Base-by-base conservation (phyloP, 257 asterid genomes). In the Solanum paucissectum region DNA sequence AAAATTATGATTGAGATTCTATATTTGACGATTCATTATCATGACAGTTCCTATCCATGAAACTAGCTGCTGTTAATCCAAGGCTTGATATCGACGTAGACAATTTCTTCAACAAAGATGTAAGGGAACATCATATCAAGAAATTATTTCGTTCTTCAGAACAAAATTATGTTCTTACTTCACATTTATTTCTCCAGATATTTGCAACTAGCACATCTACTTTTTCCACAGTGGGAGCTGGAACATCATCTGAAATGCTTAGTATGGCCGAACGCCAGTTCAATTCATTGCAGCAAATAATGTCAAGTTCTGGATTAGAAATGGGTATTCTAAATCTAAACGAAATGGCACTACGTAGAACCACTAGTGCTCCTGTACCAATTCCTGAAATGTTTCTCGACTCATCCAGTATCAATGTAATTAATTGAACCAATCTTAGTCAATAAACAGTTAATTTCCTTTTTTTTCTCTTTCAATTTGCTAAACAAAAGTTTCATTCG, bases 31-130 rank as follows among this genome's bases (percentile, higher is more conserved):
- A 64, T 71, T 62, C 40, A 87, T 74, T 34, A 49, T 89, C 58
- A 18, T 87, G 75, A 88, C 99, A 96, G 99, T 95, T 95, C 91
- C 88, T 96, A 88, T 96, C 99, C 38, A 96, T 96, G 99, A 96
- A 96, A 89, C 94, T 96, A 5, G 98, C 99, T 88, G 92, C 94
- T 69, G 92, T 94, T 73, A 92, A 92, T 87, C 98, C 98, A 69
- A 90, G 92, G 37, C 87, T 91, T 55, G 99, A 96, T 85, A 91
- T 93, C 69, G 93, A 96, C 88, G 74, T 92, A 34, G 94, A 94
- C 76, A 89, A 87, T 87, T 90, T 91, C 85, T 88, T 90, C 79
- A 76, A 90, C 14, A 94, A 96, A 90, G 97, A 96, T 96, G 99
- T 96, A 93, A 52, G 44, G 58, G 86, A 58, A 60, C 12, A 85